Base-by-base conservation (phyloP, 345 rosid genomes). In the Eucalyptus albens region DNA sequence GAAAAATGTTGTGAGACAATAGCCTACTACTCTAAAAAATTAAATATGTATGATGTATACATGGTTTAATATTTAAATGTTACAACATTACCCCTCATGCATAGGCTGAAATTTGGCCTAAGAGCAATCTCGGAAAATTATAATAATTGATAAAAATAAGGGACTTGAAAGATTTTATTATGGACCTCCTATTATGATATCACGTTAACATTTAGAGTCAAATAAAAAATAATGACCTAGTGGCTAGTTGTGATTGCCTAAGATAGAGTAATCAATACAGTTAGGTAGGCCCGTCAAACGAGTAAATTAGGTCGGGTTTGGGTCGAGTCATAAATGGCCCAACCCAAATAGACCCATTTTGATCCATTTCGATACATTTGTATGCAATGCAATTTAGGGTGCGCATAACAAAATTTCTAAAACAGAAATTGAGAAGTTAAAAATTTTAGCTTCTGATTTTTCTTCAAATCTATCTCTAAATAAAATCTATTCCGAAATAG, bases 231-330 rank as follows among this genome's bases (percentile, higher is more conserved):
- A 60, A 60, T 1, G 4, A 60, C 69, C 0, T 12, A 0, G 31
- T 60, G 16, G 31, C 19, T 62, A 29, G 7, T 62, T 62, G 37
- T 2, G 33, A 4, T 62, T 29, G 33, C 72, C 17, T 62, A 31
- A 29, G 0, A 29, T 29, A 55, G 5, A 55, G 59, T 55, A 55
- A 55, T 55, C 11, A 55, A 22, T 49, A 16, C 4, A 51, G 0
- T 51, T 0, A 15, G 21, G 21, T 51, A 16, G 4, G 21, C 55
- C 55, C 0, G 2, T 51, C 21, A 51, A 51, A 51, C 8, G 2
- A 16, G 21, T 16, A 16, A 51, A 51, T 51, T 21, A 3, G 0
- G 4, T 51, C 0, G 4, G 8, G 2, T 51, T 51, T 51, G 2
- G 4, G 2, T 51, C 21, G 2, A 51, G 4, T 51, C 4, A 51